These are phyloP conservation scores for Paecilomyces variotii DNA, from an alignment of 2,329 filamentous ascomycete genomes.

Conservation along the genomic window DNA sequence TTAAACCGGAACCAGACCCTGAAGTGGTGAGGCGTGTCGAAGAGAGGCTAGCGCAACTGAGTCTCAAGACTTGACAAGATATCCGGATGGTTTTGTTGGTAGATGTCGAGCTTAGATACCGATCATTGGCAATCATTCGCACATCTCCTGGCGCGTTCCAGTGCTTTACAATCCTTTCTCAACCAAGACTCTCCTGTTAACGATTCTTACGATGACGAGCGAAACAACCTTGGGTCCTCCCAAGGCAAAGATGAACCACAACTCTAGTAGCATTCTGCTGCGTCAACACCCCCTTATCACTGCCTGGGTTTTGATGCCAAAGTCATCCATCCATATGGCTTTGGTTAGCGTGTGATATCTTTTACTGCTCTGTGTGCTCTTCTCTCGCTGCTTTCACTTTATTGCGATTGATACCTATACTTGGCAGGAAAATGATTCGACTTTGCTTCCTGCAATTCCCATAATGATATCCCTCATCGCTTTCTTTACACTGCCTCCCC, in stretches of 20 bases:
- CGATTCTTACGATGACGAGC: not conserved
- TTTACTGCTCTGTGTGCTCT: not conserved
- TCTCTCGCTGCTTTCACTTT: not conserved
- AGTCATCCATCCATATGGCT: not conserved
- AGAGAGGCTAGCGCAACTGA: slow-evolving; percentile 27
- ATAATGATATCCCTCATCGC: not conserved
- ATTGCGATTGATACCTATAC: not conserved
- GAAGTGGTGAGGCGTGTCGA: slow-evolving; percentile 31
- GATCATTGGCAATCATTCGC: not conserved
- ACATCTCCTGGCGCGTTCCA: not conserved
- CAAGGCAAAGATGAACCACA: not conserved
- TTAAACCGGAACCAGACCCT: slow-evolving; percentile 31
- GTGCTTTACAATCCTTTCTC: not conserved
- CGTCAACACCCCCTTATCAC: not conserved
- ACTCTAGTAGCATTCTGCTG: not conserved
- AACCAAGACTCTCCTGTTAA: not conserved
- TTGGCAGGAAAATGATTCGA: not conserved
- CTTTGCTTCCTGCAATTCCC: not conserved
- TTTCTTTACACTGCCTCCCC: not conserved
- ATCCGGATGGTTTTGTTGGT: not conserved
- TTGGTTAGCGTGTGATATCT: not conserved
- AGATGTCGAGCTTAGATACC: not conserved
- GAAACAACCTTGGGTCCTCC: not conserved
- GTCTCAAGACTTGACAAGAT: slow-evolving; percentile 3
- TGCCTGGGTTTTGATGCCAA: not conserved